phyloP scores from a whole-genome alignment of 2,329 filamentous ascomycete species.

The Lecanicillium sp. region DNA sequence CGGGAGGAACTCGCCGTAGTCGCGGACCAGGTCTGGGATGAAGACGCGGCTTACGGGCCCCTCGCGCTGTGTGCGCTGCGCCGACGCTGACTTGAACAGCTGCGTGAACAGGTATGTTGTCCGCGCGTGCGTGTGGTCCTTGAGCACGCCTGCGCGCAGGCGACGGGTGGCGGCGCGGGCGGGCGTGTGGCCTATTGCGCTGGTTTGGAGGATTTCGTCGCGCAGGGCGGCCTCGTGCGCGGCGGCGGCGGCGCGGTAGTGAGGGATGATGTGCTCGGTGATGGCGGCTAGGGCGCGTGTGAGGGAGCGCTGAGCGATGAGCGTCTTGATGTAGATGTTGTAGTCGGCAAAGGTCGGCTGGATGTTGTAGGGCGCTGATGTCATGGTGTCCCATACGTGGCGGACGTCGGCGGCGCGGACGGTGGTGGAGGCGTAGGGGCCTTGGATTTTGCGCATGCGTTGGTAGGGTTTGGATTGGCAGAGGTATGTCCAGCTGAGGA shows the following conservation, averaged over 20 bases:
- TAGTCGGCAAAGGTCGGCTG: constrained; percentile 51
- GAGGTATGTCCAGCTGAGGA: constrained; percentile 61
- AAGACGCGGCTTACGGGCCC: constrained; percentile 12
- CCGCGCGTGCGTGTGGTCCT: constrained; percentile 23
- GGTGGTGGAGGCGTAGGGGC: constrained; percentile 19
- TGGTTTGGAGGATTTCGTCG: constrained; percentile 25
- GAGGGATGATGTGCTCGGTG: constrained; percentile 31
- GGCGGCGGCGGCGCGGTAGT: constrained; percentile 19
- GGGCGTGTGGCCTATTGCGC: constrained; percentile 9
- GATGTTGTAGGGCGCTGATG: constrained; percentile 46
- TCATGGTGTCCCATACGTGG: constrained; percentile 53
- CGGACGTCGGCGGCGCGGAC: constrained; percentile 37
- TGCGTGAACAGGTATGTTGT: constrained; percentile 20
- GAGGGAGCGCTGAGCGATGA: constrained; percentile 22
- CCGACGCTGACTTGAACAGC: constrained; percentile 19
- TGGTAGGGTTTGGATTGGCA: constrained; percentile 32
- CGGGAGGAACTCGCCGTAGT: constrained; percentile 26
- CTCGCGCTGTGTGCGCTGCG: constrained; percentile 14
- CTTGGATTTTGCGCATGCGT: constrained; percentile 27
- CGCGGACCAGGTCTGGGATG: constrained; percentile 23
- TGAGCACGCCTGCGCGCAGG: constrained; percentile 18
- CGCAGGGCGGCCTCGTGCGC: constrained; percentile 19
- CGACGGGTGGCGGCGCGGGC: constrained; percentile 17
- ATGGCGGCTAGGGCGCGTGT: constrained; percentile 28
- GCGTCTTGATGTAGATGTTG: constrained; percentile 31